Percentiles rank a stretch among this genome's conserved stretches.
Conservation (phyloP, 1,139 yeast genomes). For the Candida sp. region DNA sequence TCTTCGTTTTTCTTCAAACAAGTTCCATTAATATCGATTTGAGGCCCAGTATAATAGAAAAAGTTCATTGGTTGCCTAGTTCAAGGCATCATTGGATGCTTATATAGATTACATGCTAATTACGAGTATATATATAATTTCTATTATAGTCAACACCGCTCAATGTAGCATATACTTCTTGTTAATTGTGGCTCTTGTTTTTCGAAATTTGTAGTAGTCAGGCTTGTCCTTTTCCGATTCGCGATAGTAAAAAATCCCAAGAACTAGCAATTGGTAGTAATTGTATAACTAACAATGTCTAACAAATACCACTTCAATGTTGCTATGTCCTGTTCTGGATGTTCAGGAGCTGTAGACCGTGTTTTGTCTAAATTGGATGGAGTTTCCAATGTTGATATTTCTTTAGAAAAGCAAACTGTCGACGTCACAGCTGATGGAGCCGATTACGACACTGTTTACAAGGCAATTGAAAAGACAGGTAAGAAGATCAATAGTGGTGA, state of each 20-base stretch:
- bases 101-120: no score
- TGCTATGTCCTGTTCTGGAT: slow-evolving; percentile 80
- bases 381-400: slow-evolving; percentile 66
- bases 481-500: slow-evolving; percentile 74
- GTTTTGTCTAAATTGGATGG: slow-evolving; percentile 75
- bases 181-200: no score
- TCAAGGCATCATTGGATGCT: no score
- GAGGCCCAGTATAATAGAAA: no score
- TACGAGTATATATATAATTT: no score
- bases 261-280: not conserved
- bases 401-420: slow-evolving; percentile 79
- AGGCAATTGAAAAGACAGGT: slow-evolving; percentile 86
- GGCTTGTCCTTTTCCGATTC: not conserved
- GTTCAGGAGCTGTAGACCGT: slow-evolving; percentile 83
- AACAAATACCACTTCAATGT: slow-evolving; percentile 68
- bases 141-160: no score
- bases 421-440: slow-evolving; percentile 63
- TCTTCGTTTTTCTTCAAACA: no score
- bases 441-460: slow-evolving; percentile 73
- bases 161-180: no score
- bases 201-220: no score
- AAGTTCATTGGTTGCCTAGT: no score
- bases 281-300: slow-evolving; percentile 5
- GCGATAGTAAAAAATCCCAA: not conserved
- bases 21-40: no score